These are phyloP conservation scores for Fragilariopsis cylindrus DNA, from an alignment of 108 stramenopile species.

Conservation along the genomic window DNA sequence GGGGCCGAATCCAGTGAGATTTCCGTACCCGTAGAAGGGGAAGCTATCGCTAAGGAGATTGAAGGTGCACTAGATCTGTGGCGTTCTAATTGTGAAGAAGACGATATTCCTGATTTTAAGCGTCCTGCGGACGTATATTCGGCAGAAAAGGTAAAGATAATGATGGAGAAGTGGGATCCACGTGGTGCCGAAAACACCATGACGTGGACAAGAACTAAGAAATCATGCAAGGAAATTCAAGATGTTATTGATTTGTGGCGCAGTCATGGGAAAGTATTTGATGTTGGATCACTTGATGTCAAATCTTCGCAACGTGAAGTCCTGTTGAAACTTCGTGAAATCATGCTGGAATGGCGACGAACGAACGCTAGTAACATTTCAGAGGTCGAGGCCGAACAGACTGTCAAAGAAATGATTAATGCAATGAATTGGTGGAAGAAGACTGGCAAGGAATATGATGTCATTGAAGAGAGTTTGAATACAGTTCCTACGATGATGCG, in stretches of 20 bases:
- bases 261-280: conserved; percentile 35
- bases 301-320: conserved; percentile 33
- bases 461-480: conserved; percentile 20
- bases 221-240: conserved; percentile 28
- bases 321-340: conserved; percentile 30
- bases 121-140: conserved; percentile 19
- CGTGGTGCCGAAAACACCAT: conserved; percentile 20
- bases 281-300: conserved; percentile 17
- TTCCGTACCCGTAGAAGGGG: conserved; percentile 18
- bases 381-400: conserved; percentile 35
- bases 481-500: conserved; percentile 37
- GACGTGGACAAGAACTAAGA: conserved; percentile 31
- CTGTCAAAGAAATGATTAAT: conserved; percentile 45
- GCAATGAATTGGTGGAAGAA: conserved; percentile 51
- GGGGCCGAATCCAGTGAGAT: conserved; percentile 26
- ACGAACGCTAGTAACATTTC: conserved; percentile 31
- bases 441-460: conserved; percentile 39
- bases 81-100: conserved; percentile 8
- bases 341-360: conserved; percentile 45
- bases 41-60: conserved; percentile 38
- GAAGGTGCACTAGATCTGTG: conserved; percentile 41
- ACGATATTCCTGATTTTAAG: conserved; percentile 30
- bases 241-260: conserved; percentile 36
- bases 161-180: conserved; percentile 35
- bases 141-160: conserved; percentile 27